Evolutionary conservation across 2,329 filamentous ascomycete species (phyloP), one percentile per base, ranked within the genome.

Genomic region (Ophiostoma piceae): DNA sequence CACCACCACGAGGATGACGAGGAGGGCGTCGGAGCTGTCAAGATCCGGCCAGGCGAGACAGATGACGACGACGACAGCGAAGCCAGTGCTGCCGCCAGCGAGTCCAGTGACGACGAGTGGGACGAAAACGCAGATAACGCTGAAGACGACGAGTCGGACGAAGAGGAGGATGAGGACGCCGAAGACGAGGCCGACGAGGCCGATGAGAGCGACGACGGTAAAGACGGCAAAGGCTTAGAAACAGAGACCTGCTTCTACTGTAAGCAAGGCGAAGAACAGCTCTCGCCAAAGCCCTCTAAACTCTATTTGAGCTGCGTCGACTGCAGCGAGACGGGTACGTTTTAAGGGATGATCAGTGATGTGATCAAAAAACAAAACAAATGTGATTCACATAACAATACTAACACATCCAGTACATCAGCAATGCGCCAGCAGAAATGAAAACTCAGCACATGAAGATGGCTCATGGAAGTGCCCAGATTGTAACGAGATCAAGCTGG

Each of bases 341-440:
- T n/a, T 19, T 19, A 6, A 6, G 39, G 14, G 1, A 8, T 35
- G 35, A 35, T 8, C 39, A 14, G 14, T 41, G n/a, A n/a, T n/a
- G n/a, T n/a, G n/a, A n/a, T n/a, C n/a, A n/a, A n/a, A n/a, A n/a
- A n/a, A n/a, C n/a, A n/a, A n/a, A n/a, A n/a, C n/a, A n/a, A n/a
- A n/a, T n/a, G n/a, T 65, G 9, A 39, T n/a, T 64, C 19, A n/a
- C 19, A 26, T 6, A 16, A 26, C 19, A 14, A 37, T 14, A 65
- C 62, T 65, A 19, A 65, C 32, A 14, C 32, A 39, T 19, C 29
- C 65, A 97, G 94, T 93, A 76, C 94, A 98, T 82, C 89, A 90
- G 78, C 90, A 95, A 85, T 97, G 94, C 80, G 94, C 92, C 71
- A 88, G 90, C 77, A 87, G 90, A 77, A 86, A 87, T 77, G 86